These are phyloP conservation scores for Simplicillium aogashimaense DNA, from an alignment of 2,329 filamentous ascomycete species.

Conservation along the genomic window DNA sequence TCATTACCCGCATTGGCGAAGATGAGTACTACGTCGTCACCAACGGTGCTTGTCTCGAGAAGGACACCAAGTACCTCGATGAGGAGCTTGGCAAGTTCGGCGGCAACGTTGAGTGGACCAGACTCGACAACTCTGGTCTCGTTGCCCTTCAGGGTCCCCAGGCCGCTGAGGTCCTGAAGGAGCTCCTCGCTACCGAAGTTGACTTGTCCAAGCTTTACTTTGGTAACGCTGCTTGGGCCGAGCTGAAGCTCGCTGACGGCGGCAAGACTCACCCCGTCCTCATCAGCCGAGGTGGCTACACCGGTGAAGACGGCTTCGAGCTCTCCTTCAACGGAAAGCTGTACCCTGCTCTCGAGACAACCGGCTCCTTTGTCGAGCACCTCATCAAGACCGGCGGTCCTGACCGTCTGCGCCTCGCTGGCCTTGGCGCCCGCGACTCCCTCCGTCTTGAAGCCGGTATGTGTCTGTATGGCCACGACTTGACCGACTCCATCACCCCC, in stretches of 20 bases:
- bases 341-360: conserved; percentile 25
- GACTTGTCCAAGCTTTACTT: conserved; percentile 69
- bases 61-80: conserved; percentile 71
- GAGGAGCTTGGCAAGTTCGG: conserved; percentile 54
- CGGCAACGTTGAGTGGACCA: conserved; percentile 53
- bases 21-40: conserved; percentile 87
- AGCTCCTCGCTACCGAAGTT: conserved; percentile 43
- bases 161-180: conserved; percentile 57
- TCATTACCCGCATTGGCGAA: conserved; percentile 70
- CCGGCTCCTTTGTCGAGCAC: conserved; percentile 51
- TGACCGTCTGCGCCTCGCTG: conserved; percentile 63
- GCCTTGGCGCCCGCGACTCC: conserved; percentile 83
- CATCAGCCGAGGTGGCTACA: conserved; percentile 86
- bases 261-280: conserved; percentile 34
- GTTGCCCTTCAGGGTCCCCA: conserved; percentile 85
- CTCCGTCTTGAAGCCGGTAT: conserved; percentile 92
- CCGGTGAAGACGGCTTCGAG: conserved; percentile 96
- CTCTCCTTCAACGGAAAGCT: conserved; percentile 59
- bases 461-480: conserved; percentile 99
- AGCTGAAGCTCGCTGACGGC: conserved; percentile 50
- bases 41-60: conserved; percentile 84
- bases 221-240: conserved; percentile 60
- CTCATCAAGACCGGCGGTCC: conserved; percentile 56
- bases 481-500: conserved; percentile 64
- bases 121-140: conserved; percentile 65